Evolutionary conservation across 352 stramenopile genomes (phyloP).

Genomic region (Pythium scleroteichum): DNA sequence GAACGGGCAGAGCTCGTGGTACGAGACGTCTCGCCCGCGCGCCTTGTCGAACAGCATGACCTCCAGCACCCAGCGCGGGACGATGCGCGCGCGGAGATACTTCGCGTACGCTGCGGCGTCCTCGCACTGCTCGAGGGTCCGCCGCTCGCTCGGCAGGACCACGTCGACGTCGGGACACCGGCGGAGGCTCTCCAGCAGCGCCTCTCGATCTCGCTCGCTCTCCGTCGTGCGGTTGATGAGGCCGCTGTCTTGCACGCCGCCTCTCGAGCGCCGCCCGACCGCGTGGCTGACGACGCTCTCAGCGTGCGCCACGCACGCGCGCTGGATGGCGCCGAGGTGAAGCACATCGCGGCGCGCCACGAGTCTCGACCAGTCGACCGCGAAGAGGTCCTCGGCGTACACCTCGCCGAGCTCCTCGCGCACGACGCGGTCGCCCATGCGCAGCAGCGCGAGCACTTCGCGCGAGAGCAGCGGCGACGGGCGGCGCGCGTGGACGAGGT

Average conservation of each 20-base stretch:
- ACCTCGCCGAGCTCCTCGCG: slow-evolving; percentile 14
- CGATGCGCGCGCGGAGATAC: slow-evolving; percentile 29
- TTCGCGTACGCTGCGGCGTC: slow-evolving; percentile 57
- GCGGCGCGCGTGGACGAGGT: slow-evolving; percentile 1
- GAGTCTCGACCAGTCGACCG: slow-evolving; percentile 17
- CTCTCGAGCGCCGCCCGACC: not conserved
- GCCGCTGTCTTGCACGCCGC: slow-evolving; percentile 2
- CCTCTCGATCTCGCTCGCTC: slow-evolving; percentile 24
- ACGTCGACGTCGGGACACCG: slow-evolving; percentile 62
- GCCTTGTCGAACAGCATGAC: slow-evolving; percentile 19
- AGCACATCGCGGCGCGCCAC: slow-evolving; percentile 29
- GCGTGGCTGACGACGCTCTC: slow-evolving; percentile 39
- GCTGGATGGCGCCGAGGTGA: slow-evolving; percentile 56
- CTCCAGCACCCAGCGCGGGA: slow-evolving; percentile 35
- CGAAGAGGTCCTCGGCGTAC: slow-evolving; percentile 13
- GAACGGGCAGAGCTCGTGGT: slow-evolving; percentile 34
- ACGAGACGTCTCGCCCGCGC: slow-evolving; percentile 15
- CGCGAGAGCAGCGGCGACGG: not conserved
- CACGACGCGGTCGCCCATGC: slow-evolving; percentile 9
- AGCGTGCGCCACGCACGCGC: slow-evolving; percentile 40
- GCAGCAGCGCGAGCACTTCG: slow-evolving; percentile 5
- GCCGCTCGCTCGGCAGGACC: slow-evolving; percentile 39
- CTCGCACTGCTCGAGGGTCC: slow-evolving; percentile 60
- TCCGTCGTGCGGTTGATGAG: slow-evolving; percentile 33
- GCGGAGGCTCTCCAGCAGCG: slow-evolving; percentile 39